Base-by-base conservation (phyloP, 306 rosid genomes). In the Herpetospermum pedunculosum region DNA sequence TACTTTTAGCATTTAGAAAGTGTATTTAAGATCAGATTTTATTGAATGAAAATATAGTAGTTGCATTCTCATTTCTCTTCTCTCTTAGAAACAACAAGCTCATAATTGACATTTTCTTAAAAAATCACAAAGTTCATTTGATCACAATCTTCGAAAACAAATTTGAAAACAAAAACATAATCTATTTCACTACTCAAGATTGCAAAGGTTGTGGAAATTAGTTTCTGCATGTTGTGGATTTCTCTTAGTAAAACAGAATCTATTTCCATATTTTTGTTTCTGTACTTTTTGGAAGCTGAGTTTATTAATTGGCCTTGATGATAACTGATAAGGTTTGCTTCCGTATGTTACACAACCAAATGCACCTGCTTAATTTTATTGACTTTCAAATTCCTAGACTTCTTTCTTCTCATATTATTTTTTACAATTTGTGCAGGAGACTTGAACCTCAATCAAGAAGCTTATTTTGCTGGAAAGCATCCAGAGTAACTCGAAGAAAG, bases 361-460 rank as follows among this genome's bases (percentile, higher is more conserved):
- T 68, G 58, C 75, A 47, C 58, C 58, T 43, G 37, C 29, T 72
- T 72, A 18, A 47, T 9, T 21, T 14, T 72, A 19, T 35, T n/a
- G 4, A 49, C 26, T 19, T 35, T 47, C 18, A 29, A 70, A 47
- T 72, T 35, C 25, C 73, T 26, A 19, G 2, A 21, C 52, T 32
- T 23, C 8, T 38, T 44, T 14, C 4, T 21, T 4, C 26, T 43
- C 18, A 4, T 26, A 1, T 55, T 23, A 55, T n/a, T 21, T 37
- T 64, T 40, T 19, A 37, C n/a, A 72, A 9, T 50, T 34, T 74
- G 76, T 76, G 74, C 84, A 95, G 99, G 97, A 87, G 96, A 82
- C 84, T 95, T 76, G 99, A 95, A 69, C 94, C 99, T 72, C 92
- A 91, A 83, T 89, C 99, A 30, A 88, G 99, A 79, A 88, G 89